Percentiles rank a stretch among this genome's conserved stretches.
Conservation (phyloP, 179 eudicot species). For the Carnegiea gigantea region DNA sequence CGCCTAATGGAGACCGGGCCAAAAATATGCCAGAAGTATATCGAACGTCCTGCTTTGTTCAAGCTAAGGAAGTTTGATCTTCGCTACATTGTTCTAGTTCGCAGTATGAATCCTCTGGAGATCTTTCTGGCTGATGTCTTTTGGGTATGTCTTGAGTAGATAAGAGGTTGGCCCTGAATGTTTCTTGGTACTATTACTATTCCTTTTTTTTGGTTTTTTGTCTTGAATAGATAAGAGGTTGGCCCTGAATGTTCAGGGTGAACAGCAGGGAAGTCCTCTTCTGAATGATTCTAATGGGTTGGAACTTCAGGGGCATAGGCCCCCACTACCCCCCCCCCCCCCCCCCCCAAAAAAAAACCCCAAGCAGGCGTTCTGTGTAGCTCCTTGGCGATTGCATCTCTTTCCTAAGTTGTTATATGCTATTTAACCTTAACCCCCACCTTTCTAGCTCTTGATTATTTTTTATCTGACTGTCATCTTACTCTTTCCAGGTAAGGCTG, state of each 20-base stretch:
- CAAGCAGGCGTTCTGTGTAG: no score
- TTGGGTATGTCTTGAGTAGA: no score
- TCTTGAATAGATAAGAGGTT: neutral
- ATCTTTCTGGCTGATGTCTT: constrained; percentile 77
- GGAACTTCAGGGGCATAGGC: neutral
- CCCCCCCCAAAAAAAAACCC: no score
- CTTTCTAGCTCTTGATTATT: neutral
- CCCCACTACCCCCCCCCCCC: no score
- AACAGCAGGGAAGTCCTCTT: neutral
- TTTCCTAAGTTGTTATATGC: neutral
- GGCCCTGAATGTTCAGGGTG: neutral
- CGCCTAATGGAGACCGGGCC: constrained; percentile 99
- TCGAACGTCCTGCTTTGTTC: constrained; percentile 89
- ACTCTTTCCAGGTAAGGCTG: constrained; percentile 69
- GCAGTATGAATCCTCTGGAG: constrained; percentile 88
- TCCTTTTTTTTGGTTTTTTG: neutral
- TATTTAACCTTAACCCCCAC: neutral
- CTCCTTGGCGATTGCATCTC: neutral
- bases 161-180: no score
- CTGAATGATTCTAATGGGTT: neutral
- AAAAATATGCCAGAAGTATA: constrained; percentile 94
- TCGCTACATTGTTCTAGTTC: constrained; percentile 86
- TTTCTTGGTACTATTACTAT: neutral
- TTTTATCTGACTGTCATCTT: neutral
- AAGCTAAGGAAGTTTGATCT: constrained; percentile 89